Percentiles rank a stretch among this genome's conserved stretches.
phyloP scores from a whole-genome alignment of 2,329 filamentous ascomycete genomes.

The Ophiostoma ips region DNA sequence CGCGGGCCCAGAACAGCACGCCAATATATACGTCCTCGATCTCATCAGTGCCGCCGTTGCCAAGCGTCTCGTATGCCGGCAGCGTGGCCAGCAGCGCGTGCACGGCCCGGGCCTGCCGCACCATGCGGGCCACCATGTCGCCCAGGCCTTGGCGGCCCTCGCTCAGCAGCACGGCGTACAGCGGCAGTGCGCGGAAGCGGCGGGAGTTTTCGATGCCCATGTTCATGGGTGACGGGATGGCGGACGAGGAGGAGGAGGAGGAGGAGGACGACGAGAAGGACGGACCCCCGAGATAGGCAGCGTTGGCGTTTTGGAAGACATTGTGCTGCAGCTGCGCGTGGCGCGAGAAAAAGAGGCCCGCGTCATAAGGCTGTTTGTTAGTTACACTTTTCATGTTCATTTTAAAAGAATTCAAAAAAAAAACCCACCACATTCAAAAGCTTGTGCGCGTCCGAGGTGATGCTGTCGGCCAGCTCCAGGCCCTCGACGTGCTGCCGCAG shows the following conservation, averaged over 20 bases:
- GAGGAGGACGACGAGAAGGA: no score
- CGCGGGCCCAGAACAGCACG: conserved; percentile 63
- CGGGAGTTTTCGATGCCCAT: conserved; percentile 84
- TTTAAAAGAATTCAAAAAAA: conserved; percentile 22
- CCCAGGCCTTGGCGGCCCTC: conserved; percentile 59
- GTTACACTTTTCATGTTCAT: background rate
- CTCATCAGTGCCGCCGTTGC: conserved; percentile 25
- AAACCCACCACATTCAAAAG: conserved; percentile 66
- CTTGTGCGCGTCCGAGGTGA: conserved; percentile 79
- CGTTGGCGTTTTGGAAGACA: conserved; percentile 73
- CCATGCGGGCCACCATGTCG: conserved; percentile 58
- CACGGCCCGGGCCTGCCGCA: conserved; percentile 53
- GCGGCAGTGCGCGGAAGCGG: conserved; percentile 78
- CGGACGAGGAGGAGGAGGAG: conserved; percentile 15
- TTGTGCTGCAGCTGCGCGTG: conserved; percentile 41
- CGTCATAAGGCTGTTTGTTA: conserved; percentile 62
- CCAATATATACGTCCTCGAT: conserved; percentile 47
- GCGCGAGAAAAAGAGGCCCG: conserved; percentile 73
- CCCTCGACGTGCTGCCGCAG: conserved; percentile 42
- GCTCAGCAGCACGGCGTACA: conserved; percentile 65
- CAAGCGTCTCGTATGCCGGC: conserved; percentile 52
- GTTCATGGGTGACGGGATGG: conserved; percentile 69
- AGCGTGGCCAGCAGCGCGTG: conserved; percentile 48
- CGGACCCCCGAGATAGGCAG: conserved; percentile 52
- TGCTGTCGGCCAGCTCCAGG: conserved; percentile 72